Conservation (phyloP, 257 asterid genomes). For the Jaltomata sinuosa region DNA sequence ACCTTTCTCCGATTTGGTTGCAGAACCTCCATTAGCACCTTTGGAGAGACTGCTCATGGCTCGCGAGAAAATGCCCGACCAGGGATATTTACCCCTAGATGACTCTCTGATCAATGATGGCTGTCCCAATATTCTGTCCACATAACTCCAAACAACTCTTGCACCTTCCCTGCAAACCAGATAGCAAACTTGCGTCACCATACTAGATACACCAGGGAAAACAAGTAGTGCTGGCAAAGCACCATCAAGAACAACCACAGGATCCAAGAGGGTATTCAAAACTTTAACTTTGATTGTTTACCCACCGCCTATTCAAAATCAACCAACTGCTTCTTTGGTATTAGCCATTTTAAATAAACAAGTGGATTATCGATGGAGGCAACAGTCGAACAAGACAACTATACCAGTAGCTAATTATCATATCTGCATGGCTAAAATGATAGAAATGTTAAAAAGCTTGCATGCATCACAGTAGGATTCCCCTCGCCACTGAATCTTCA, state of each 20-base stretch:
- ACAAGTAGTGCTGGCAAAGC: neutral
- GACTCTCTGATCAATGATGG: conserved; percentile 96
- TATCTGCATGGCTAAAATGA: neutral
- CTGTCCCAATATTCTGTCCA: conserved; percentile 92
- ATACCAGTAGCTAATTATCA: neutral
- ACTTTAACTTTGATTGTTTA: neutral
- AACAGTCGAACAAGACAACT: neutral
- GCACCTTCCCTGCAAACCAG: conserved; percentile 80
- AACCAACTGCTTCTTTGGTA: neutral
- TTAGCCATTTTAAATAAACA: neutral
- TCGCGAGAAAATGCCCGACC: conserved; percentile 77
- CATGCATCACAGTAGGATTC: neutral
- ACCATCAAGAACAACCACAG: neutral
- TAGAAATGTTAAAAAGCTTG: neutral
- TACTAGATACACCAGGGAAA: neutral
- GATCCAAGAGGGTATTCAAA: neutral
- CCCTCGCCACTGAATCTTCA: neutral
- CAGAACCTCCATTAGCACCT: conserved; percentile 33
- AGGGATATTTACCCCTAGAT: conserved; percentile 88
- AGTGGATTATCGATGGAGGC: neutral
- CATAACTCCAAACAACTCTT: conserved; percentile 87
- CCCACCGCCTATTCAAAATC: neutral
- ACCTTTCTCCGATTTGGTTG: conserved; percentile 40
- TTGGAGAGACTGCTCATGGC: conserved; percentile 35
- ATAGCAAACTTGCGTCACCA: conserved; percentile 3